phyloP scores from a whole-genome alignment of 1,139 yeast genomes.

The Geotrichum histeridarum region DNA sequence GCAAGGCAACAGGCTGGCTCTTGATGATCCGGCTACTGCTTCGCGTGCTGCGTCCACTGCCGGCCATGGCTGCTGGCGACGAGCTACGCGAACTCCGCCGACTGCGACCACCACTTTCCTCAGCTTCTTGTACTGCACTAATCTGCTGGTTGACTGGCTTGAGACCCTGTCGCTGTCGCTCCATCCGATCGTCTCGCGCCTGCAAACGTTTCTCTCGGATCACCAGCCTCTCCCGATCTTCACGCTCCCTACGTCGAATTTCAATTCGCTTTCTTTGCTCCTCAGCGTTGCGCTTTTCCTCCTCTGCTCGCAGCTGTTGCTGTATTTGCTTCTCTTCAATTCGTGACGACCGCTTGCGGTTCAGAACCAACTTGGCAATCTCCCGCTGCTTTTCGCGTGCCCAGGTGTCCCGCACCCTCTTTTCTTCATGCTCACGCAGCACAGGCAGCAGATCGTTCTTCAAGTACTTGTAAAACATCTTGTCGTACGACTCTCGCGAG shows the following conservation, averaged over 20 bases:
- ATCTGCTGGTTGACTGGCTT: neutral
- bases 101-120: neutral
- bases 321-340: slow-evolving; percentile 28
- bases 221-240: slow-evolving; percentile 19
- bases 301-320: slow-evolving; percentile 25
- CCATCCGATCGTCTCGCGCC: slow-evolving; percentile 10
- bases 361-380: slow-evolving; percentile 26
- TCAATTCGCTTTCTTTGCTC: slow-evolving; percentile 12
- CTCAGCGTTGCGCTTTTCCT: slow-evolving; percentile 5
- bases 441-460: slow-evolving; percentile 31
- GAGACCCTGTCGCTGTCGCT: neutral
- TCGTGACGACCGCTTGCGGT: slow-evolving; percentile 33
- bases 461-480: slow-evolving; percentile 26
- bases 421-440: slow-evolving; percentile 30
- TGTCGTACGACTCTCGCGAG: slow-evolving; percentile 21
- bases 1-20: neutral
- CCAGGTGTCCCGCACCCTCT: slow-evolving; percentile 26
- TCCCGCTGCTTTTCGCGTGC: slow-evolving; percentile 28
- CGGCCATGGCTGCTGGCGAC: slow-evolving; percentile 1
- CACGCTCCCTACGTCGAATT: slow-evolving; percentile 17
- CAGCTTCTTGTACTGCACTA: neutral
- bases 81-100: slow-evolving; percentile 5
- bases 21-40: slow-evolving; percentile 6
- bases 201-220: slow-evolving; percentile 10
- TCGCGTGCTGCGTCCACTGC: slow-evolving; percentile 9